Conservation (phyloP, 192 early-diverging fungal genomes). For the Paraglomus brasilianum region DNA sequence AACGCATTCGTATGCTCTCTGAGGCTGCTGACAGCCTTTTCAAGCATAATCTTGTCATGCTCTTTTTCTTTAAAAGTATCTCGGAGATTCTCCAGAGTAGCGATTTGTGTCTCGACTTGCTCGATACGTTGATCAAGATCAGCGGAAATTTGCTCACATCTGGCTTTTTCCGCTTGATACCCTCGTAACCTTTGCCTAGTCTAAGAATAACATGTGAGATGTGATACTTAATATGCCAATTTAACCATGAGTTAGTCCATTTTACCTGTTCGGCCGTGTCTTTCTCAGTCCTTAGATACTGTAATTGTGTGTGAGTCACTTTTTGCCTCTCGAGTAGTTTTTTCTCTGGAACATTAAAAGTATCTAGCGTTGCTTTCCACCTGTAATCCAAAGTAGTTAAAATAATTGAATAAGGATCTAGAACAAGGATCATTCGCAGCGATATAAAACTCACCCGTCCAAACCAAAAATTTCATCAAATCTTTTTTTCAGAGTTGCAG, state of each 20-base stretch:
- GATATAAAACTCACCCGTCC: slow-evolving; percentile 57
- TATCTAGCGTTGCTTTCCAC: slow-evolving; percentile 88
- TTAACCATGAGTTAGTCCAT: background rate
- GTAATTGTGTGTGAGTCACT: slow-evolving; percentile 60
- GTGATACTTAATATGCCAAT: background rate
- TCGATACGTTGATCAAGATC: slow-evolving; percentile 18
- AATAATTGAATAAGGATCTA: background rate
- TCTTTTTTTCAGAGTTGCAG: slow-evolving; percentile 83
- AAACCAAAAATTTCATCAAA: slow-evolving; percentile 99
- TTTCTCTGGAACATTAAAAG: slow-evolving; percentile 66
- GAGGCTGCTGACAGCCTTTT: slow-evolving; percentile 31
- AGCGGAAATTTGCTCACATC: slow-evolving; percentile 22
- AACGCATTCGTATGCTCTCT: slow-evolving; percentile 48
- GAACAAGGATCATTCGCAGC: background rate
- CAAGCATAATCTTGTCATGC: slow-evolving; percentile 39
- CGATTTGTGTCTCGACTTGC: slow-evolving; percentile 18
- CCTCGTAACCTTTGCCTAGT: background rate
- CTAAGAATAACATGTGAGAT: background rate
- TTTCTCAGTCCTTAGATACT: slow-evolving; percentile 66
- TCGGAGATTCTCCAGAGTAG: slow-evolving; percentile 24
- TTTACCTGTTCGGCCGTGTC: slow-evolving; percentile 67
- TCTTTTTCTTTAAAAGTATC: slow-evolving; percentile 49
- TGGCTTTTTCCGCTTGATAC: background rate
- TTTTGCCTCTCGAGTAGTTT: slow-evolving; percentile 59
- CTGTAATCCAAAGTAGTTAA: slow-evolving; percentile 31